Base-by-base conservation (phyloP, 495 filamentous ascomycete genomes). In the Neurospora intermedia region DNA sequence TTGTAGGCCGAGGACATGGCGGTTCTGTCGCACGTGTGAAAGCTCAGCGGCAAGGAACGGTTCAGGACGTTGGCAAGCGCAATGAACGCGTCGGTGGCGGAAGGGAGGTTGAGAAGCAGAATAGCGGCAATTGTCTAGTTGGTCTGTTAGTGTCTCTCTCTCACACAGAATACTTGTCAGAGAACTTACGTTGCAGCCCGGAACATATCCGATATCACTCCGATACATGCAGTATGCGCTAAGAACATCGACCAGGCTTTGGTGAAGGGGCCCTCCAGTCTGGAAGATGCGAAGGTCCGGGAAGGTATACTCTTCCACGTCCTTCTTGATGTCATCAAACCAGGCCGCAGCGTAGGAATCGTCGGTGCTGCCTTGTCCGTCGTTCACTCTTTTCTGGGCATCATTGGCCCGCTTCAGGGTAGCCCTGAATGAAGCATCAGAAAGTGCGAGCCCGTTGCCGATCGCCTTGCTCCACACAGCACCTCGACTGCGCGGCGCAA, bases 151-250 rank as follows among this genome's bases (percentile, higher is more conserved):
- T 69, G 74, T 72, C 48, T 62, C 69, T 16, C 23, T 66, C 4
- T 18, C 27, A 66, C 5, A 31, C 20, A 46, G 40, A 1, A 59
- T 13, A 72, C 6, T 38, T 38, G 23, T n/a, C 8, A 27, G 23
- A 59, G 23, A 43, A 83, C 89, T 85, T 80, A 92, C 91, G 81
- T 97, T 94, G 75, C 93, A 93, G 72, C 95, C 94, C 72, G 89
- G 88, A 70, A 94, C 88, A 75, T 97, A 97, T 74, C 95, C 95
- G 74, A 98, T 93, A 80, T 99, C 96, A 74, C 89, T 91, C 73
- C 96, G 89, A 82, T 99, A 98, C 92, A 96, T 94, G 54, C 89
- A 88, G 80, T 98, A 98, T 7, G 96, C 96, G 74, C 91, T 88
- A 69, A 97, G 84, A 4, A 98, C 90, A 81, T 98, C 91, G 35